Conservation (phyloP, 2,329 filamentous ascomycete genomes). For the Alternaria arbusti region DNA sequence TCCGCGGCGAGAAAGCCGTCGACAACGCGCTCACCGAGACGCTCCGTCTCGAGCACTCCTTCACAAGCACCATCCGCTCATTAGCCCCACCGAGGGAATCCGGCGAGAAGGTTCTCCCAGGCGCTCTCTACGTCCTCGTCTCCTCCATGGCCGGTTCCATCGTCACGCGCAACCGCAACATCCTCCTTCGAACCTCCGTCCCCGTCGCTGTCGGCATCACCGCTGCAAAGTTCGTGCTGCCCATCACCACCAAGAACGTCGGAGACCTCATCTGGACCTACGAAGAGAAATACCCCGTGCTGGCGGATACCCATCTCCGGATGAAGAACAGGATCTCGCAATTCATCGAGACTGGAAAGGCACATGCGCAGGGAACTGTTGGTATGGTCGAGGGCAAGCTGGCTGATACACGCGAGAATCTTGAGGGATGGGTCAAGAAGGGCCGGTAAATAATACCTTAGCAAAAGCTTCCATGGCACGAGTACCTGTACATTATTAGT, state of each 20-base stretch:
- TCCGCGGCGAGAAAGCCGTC: constrained; percentile 78
- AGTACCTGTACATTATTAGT: constrained; percentile 28
- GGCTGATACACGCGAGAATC: constrained; percentile 71
- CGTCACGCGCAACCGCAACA: constrained; percentile 83
- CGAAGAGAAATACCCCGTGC: constrained; percentile 83
- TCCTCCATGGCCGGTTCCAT: constrained; percentile 95
- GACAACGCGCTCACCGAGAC: constrained; percentile 81
- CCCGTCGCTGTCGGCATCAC: constrained; percentile 82
- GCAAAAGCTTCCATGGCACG: constrained; percentile 11
- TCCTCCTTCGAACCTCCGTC: constrained; percentile 77
- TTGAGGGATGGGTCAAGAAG: constrained; percentile 92
- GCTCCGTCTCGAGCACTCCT: constrained; percentile 84
- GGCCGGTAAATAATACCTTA: constrained; percentile 66
- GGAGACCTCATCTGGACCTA: constrained; percentile 88
- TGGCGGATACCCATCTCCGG: constrained; percentile 81
- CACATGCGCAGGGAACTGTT: constrained; percentile 73
- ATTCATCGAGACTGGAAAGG: constrained; percentile 74
- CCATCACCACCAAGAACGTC: constrained; percentile 89
- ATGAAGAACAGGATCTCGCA: constrained; percentile 72
- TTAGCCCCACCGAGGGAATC: constrained; percentile 85
- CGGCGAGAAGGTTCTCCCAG: constrained; percentile 88
- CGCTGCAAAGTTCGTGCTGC: constrained; percentile 83
- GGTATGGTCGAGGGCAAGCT: constrained; percentile 83
- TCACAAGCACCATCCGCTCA: constrained; percentile 87
- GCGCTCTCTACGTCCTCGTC: constrained; percentile 89